Conservation (phyloP, 1,284 basidiomycete genomes). For the Ustilago esculenta region DNA sequence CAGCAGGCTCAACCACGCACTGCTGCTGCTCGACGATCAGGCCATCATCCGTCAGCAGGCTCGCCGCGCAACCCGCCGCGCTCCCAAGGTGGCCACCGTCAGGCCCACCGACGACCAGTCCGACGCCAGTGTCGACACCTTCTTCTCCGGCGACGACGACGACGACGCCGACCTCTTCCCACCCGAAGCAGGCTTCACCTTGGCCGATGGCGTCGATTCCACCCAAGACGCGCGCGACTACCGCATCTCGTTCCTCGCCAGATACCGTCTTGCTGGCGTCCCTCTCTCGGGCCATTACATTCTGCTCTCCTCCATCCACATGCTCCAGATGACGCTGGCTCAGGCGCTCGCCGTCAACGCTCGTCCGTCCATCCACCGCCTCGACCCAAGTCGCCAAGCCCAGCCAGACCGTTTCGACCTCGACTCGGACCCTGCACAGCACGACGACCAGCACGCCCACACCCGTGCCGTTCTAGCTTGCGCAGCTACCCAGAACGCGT, state of each 20-base stretch:
- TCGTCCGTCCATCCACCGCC: conserved; percentile 44
- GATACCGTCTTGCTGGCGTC: conserved; percentile 78
- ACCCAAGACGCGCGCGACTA: conserved; percentile 45
- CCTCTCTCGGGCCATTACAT: conserved; percentile 87
- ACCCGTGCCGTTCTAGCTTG: conserved; percentile 26
- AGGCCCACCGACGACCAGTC: conserved; percentile 47
- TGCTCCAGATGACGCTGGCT: conserved; percentile 82
- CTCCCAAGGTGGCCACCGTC: conserved; percentile 50
- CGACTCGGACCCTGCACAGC: conserved; percentile 29
- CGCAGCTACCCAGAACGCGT: conserved; percentile 74
- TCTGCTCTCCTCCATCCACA: conserved; percentile 83
- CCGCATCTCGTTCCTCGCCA: conserved; percentile 74
- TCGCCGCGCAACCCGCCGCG: conserved; percentile 46
- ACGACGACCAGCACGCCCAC: conserved; percentile 14
- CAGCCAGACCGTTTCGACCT: too few relatives aligned
- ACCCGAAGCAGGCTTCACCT: conserved; percentile 51
- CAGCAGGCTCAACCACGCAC: conserved; percentile 70
- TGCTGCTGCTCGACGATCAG: conserved; percentile 58
- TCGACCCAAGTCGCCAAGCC: too few relatives aligned
- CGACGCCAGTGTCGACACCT: conserved; percentile 68
- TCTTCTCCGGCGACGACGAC: conserved; percentile 65
- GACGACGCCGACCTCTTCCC: conserved; percentile 42
- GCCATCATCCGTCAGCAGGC: conserved; percentile 69
- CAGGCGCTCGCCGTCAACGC: conserved; percentile 75
- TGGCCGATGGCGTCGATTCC: conserved; percentile 17